Percentiles rank a stretch among this genome's conserved stretches.
Evolutionary conservation across 2,329 filamentous ascomycete species (phyloP).

Genomic region (Cyphellophora europaea): DNA sequence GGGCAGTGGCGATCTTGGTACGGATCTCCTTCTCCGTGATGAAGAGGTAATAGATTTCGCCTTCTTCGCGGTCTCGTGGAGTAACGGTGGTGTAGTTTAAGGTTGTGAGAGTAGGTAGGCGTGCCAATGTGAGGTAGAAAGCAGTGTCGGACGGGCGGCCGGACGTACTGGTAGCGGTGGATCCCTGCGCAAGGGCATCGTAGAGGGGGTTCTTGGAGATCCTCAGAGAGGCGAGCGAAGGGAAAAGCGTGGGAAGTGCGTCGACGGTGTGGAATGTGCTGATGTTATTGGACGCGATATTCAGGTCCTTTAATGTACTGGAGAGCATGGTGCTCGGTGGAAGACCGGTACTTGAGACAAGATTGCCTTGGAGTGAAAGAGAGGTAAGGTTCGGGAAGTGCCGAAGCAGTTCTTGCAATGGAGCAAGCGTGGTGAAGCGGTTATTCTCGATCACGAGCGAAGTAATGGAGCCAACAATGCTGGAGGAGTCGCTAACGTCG

Average conservation of each 20-base stretch:
- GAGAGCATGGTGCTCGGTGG: conserved; percentile 36
- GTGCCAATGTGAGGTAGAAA: conserved; percentile 18
- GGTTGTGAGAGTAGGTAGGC: conserved; percentile 28
- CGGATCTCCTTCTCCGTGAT: conserved; percentile 70
- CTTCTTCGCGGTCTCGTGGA: conserved; percentile 67
- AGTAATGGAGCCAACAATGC: conserved; percentile 32
- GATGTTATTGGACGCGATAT: conserved; percentile 65
- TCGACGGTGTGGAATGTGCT: conserved; percentile 67
- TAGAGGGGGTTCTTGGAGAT: conserved; percentile 83
- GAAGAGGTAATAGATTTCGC: conserved; percentile 87
- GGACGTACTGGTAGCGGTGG: conserved; percentile 5
- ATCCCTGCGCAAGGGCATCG: conserved; percentile 27
- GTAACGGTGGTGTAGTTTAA: conserved; percentile 52
- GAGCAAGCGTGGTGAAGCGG: conserved; percentile 24
- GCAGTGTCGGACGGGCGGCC: conserved; percentile 10
- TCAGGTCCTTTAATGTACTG: conserved; percentile 51
- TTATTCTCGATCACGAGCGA: conserved; percentile 42
- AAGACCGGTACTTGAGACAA: conserved; percentile 37
- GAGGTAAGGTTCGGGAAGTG: conserved; percentile 42
- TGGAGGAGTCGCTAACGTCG: neutral
- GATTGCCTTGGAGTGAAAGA: conserved; percentile 64
- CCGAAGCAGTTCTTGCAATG: conserved; percentile 42
- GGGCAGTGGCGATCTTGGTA: conserved; percentile 38
- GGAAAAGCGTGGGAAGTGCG: conserved; percentile 56
- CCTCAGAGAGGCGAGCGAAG: conserved; percentile 64